Percentiles rank a stretch among this genome's conserved stretches.
Evolutionary conservation across 768 basidiomycete genomes (phyloP).

Genomic region (Mycena rebaudengoi): DNA sequence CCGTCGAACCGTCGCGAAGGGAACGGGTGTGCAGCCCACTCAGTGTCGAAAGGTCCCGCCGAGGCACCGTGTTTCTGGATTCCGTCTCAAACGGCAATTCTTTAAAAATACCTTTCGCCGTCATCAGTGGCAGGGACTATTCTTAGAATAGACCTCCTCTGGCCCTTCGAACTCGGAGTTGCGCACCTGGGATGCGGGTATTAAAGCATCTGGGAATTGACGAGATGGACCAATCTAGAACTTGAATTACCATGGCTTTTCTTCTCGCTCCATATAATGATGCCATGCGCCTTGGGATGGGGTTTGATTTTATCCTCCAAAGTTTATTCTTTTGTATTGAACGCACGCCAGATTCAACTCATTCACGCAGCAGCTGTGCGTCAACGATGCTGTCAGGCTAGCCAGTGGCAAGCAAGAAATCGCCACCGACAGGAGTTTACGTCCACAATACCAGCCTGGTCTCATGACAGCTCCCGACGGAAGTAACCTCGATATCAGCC

Average conservation of each 20-base stretch:
- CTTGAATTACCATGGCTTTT: not conserved
- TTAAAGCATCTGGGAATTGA: not conserved
- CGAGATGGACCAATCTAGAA: not conserved
- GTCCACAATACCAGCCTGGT: not conserved
- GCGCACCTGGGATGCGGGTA: not conserved
- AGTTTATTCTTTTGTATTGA: not conserved
- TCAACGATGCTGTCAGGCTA: slow-evolving; percentile 8
- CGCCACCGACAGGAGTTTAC: not conserved
- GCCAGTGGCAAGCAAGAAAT: not conserved
- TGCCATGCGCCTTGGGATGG: slow-evolving; percentile 13
- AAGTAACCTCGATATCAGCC: not conserved
- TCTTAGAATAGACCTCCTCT: not conserved
- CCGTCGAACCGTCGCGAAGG: not conserved
- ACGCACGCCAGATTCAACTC: slow-evolving; percentile 1
- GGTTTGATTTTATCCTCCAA: not conserved
- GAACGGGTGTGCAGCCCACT: not conserved
- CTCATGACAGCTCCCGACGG: not conserved
- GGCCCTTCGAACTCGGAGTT: not conserved
- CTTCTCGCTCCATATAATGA: slow-evolving; percentile 10
- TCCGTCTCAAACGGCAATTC: not conserved
- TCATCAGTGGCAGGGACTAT: too few relatives aligned
- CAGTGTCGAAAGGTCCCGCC: not conserved
- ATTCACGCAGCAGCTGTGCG: slow-evolving; percentile 5
- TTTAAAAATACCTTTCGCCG: not conserved
- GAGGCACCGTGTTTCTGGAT: not conserved